Base-by-base conservation (phyloP, 257 asterid species). In the Penstemon newberryi region DNA sequence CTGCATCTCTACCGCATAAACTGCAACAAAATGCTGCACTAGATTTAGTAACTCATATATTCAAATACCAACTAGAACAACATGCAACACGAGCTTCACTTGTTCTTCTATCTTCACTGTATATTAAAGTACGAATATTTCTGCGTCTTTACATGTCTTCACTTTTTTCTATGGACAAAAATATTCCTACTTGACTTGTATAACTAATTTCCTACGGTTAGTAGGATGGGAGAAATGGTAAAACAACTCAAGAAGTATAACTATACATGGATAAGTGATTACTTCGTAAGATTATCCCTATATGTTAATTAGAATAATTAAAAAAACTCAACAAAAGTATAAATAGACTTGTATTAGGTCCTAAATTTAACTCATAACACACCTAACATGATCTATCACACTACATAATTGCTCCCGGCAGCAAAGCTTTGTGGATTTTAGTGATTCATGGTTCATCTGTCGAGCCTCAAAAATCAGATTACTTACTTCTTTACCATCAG, bases 401-500 rank as follows among this genome's bases (percentile, higher is more conserved):
- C 33, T 25, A 25, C 2, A 25, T 25, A 25, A 25, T 25, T 25
- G 33, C 79, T 89, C 98, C 52, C 5, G 33, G 42, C 8, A 44
- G 25, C 62, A 46, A 56, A 63, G 59, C 33, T 59, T 38, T 18
- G 53, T 41, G 10, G 38, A 96, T 96, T 80, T 91, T 96, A 42
- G 98, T 96, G 71, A 91, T 77, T 89, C 96, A 13, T 94, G 96
- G 57, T 96, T 95, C 72, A 89, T 25, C 98, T 18, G 98, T 91
- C 66, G 87, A 91, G 19, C 89, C 98, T 49, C 55, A n/a, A 38
- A 36, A 47, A 44, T 18, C 52, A 63, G 58, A 12, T 25, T 65
- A 73, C 98, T 91, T 8, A 65, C 99, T 81, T 93, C 99, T 87
- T 93, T 93, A 64, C 99, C 99, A 73, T 93, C 96, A 60, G 91